Conservation (phyloP, 495 filamentous ascomycete species). For the Extremus antarcticus region DNA sequence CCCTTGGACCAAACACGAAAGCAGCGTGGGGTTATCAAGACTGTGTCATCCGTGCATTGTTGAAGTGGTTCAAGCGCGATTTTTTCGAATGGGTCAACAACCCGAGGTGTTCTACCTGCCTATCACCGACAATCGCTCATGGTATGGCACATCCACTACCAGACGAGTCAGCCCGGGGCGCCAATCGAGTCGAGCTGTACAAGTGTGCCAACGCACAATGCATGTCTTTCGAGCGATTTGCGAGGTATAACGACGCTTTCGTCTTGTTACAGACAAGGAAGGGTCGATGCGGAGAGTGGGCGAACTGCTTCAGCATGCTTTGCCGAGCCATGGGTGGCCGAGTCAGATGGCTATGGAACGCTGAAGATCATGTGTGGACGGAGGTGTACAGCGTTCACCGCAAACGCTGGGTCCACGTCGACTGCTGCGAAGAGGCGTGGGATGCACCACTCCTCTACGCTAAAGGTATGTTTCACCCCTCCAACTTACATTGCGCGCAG, state of each 20-base stretch:
- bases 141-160: constrained; percentile 75
- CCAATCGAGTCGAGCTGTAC: constrained; percentile 79
- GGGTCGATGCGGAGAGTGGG: constrained; percentile 90
- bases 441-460: constrained; percentile 88
- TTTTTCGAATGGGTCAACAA: constrained; percentile 98
- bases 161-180: constrained; percentile 81
- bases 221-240: constrained; percentile 72
- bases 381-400: constrained; percentile 94
- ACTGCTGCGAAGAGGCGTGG: constrained; percentile 89
- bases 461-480: constrained; percentile 48
- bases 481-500: not conserved
- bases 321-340: constrained; percentile 83
- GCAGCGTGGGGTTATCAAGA: constrained; percentile 98
- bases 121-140: constrained; percentile 67
- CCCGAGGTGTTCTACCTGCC: constrained; percentile 69
- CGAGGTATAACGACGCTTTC: constrained; percentile 94
- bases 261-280: constrained; percentile 72
- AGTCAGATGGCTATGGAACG: constrained; percentile 97
- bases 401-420: constrained; percentile 92
- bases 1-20: constrained; percentile 61
- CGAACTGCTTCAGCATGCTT: constrained; percentile 97
- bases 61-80: constrained; percentile 90
- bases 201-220: constrained; percentile 64
- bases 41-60: constrained; percentile 81
- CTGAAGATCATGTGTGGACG: constrained; percentile 95